Percentiles rank a stretch among this genome's conserved stretches.
Evolutionary conservation across 805 yeast genomes (phyloP).

Genomic region (Phaffomyces thermotolerans): DNA sequence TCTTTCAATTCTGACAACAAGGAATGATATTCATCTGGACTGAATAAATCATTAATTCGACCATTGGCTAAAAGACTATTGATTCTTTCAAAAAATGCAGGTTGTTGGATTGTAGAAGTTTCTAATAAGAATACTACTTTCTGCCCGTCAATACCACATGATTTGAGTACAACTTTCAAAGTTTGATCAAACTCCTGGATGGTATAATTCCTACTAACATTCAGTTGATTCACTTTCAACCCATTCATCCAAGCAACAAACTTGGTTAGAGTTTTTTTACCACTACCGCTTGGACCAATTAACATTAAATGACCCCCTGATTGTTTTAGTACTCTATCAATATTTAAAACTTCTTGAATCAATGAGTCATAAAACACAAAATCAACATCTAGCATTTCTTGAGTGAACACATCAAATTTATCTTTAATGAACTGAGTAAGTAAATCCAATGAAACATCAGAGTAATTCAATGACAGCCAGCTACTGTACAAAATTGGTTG

Average conservation of each 20-base stretch:
- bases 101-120: slow-evolving; percentile 68
- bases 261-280: slow-evolving; percentile 65
- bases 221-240: slow-evolving; percentile 48
- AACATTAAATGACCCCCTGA: slow-evolving; percentile 87
- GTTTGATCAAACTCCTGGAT: slow-evolving; percentile 61
- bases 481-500: slow-evolving; percentile 61
- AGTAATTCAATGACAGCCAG: slow-evolving; percentile 65
- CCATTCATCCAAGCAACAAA: slow-evolving; percentile 95
- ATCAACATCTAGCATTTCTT: slow-evolving; percentile 61
- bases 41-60: slow-evolving; percentile 85
- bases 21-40: slow-evolving; percentile 54
- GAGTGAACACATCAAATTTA: slow-evolving; percentile 63
- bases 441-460: slow-evolving; percentile 42
- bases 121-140: slow-evolving; percentile 68
- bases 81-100: slow-evolving; percentile 84
- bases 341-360: slow-evolving; percentile 65
- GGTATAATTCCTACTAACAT: slow-evolving; percentile 45
- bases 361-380: slow-evolving; percentile 62
- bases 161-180: slow-evolving; percentile 44
- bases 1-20: slow-evolving; percentile 51
- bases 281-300: slow-evolving; percentile 78
- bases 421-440: slow-evolving; percentile 51
- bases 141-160: slow-evolving; percentile 49
- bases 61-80: slow-evolving; percentile 90
- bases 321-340: slow-evolving; percentile 76